These are phyloP conservation scores for Amylostereum areolatum DNA, from an alignment of 1,284 basidiomycete species.

Conservation along the genomic window DNA sequence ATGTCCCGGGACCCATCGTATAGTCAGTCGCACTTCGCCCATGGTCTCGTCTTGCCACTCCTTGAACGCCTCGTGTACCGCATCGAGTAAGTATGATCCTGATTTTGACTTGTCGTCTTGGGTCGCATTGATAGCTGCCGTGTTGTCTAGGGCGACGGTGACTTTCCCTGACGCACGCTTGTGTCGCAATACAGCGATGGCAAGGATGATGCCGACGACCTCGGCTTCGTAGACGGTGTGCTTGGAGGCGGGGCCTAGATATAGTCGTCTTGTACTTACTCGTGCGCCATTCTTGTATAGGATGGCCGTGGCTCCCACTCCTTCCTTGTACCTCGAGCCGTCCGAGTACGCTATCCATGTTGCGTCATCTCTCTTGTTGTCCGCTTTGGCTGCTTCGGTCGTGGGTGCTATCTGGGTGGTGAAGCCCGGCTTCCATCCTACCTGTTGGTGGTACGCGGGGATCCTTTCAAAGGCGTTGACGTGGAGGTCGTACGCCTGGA, in stretches of 20 bases:
- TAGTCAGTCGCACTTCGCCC: background rate
- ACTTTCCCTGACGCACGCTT: background rate
- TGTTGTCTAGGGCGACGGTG: slow-evolving; percentile 10
- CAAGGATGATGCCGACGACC: slow-evolving; percentile 18
- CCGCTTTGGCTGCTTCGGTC: background rate
- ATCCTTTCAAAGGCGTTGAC: too few relatives aligned
- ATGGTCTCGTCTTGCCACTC: background rate
- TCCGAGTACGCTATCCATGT: slow-evolving; percentile 13
- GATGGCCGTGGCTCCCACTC: slow-evolving; percentile 19
- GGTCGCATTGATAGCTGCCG: slow-evolving; percentile 4
- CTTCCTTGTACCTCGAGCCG: slow-evolving; percentile 14
- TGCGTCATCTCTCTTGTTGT: background rate
- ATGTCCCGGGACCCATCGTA: slow-evolving; percentile 6
- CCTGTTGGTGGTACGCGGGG: too few relatives aligned
- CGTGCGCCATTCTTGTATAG: slow-evolving; percentile 4
- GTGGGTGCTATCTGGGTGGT: background rate
- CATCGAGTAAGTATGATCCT: too few relatives aligned
- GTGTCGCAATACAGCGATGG: slow-evolving; percentile 9
- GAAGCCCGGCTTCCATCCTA: too few relatives aligned
- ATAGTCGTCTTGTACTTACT: slow-evolving; percentile 2
- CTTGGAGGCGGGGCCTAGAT: slow-evolving; percentile 16
- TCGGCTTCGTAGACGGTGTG: slow-evolving; percentile 29
- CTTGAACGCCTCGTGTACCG: too few relatives aligned
- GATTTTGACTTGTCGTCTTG: background rate
- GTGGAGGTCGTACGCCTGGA: too few relatives aligned